phyloP scores from a whole-genome alignment of 2,329 filamentous ascomycete genomes.

The Emericellopsis cladophorae region DNA sequence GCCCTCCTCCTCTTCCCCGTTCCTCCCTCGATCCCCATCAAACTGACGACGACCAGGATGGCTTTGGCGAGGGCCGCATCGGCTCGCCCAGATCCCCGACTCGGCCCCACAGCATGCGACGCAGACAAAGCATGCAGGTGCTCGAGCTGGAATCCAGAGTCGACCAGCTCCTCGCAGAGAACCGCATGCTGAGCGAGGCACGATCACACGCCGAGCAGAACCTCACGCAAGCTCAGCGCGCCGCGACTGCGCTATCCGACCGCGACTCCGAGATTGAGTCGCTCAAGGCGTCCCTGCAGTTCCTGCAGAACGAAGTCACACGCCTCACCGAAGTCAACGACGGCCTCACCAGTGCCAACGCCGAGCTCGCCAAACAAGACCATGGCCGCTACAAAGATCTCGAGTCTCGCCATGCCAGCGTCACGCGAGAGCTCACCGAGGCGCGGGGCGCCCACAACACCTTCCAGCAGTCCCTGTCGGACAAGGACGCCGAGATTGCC shows the following conservation, averaged over 20 bases:
- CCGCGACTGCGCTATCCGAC: conserved; percentile 60
- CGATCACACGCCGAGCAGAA: conserved; percentile 56
- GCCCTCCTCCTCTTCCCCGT: neutral
- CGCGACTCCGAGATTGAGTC: conserved; percentile 79
- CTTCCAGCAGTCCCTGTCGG: conserved; percentile 53
- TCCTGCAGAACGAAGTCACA: conserved; percentile 69
- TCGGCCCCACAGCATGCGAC: conserved; percentile 88
- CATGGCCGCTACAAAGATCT: conserved; percentile 57
- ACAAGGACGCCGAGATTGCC: conserved; percentile 76
- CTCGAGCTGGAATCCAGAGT: conserved; percentile 81
- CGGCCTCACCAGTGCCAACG: conserved; percentile 64
- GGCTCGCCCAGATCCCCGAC: conserved; percentile 86
- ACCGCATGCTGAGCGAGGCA: conserved; percentile 64
- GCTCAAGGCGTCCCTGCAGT: conserved; percentile 66
- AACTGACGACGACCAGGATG: conserved; percentile 51
- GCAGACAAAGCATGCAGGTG: conserved; percentile 93
- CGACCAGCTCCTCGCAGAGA: conserved; percentile 77
- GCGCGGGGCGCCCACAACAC: conserved; percentile 51
- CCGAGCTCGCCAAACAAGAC: conserved; percentile 63
- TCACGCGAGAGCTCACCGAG: conserved; percentile 56
- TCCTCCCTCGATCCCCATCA: neutral
- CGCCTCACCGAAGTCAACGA: conserved; percentile 76
- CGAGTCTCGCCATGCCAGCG: conserved; percentile 52
- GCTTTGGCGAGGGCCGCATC: conserved; percentile 77
- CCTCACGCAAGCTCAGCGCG: conserved; percentile 42